Evolutionary conservation across 2,329 filamentous ascomycete genomes (phyloP).

Genomic region (Fusarium sp.): DNA sequence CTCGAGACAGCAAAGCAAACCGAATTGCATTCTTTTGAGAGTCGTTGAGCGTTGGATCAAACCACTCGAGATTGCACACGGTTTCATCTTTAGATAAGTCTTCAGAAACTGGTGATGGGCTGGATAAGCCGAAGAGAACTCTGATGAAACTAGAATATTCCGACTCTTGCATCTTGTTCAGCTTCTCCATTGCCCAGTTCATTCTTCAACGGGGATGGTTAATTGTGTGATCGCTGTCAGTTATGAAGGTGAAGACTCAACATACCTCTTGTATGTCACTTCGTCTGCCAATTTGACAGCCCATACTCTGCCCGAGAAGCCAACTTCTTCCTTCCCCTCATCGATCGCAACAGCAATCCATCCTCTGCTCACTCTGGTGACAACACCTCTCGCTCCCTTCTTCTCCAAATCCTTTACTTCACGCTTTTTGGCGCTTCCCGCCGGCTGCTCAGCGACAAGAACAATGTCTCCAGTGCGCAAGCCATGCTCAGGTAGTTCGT

Average conservation of each 20-base stretch:
- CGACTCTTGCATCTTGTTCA: conserved; percentile 65
- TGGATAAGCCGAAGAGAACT: conserved; percentile 69
- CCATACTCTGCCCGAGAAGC: conserved; percentile 64
- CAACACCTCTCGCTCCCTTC: conserved; percentile 75
- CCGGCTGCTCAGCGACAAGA: conserved; percentile 77
- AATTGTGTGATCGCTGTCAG: not conserved
- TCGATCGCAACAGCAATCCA: conserved; percentile 75
- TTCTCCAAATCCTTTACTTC: conserved; percentile 76
- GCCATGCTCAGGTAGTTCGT: conserved; percentile 76
- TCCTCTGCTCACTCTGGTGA: conserved; percentile 69
- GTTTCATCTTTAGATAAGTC: conserved; percentile 55
- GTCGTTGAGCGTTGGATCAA: conserved; percentile 70
- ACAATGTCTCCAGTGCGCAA: conserved; percentile 82
- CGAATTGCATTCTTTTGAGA: conserved; percentile 74
- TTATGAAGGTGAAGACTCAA: not conserved
- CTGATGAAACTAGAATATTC: conserved; percentile 69
- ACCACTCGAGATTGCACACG: conserved; percentile 63
- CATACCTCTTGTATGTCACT: conserved; percentile 68
- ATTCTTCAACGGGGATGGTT: conserved; percentile 55
- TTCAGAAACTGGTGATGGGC: conserved; percentile 57
- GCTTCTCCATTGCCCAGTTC: conserved; percentile 68
- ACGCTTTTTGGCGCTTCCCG: conserved; percentile 75
- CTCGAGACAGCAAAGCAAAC: conserved; percentile 85
- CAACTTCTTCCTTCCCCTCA: conserved; percentile 64
- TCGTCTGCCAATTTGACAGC: conserved; percentile 74